phyloP scores from a whole-genome alignment of 2,329 filamentous ascomycete genomes.

The Ophiostoma australiae region DNA sequence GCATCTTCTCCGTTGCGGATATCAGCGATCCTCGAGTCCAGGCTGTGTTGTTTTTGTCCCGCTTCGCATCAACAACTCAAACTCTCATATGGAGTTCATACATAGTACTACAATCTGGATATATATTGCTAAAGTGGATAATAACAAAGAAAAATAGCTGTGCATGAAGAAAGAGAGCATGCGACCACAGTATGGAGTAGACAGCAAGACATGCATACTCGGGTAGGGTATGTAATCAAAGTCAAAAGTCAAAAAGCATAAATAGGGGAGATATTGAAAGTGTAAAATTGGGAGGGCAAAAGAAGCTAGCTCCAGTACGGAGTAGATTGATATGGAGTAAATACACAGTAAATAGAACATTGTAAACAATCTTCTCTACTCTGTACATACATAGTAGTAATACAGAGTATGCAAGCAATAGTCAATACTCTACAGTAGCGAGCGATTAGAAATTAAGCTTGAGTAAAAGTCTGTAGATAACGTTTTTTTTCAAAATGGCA shows the following conservation, averaged over 20 bases:
- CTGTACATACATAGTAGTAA: no score
- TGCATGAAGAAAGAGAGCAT: neutral
- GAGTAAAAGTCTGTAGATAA: neutral
- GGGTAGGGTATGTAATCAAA: neutral
- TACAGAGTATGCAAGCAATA: no score
- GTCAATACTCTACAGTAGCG: no score
- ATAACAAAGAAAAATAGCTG: neutral
- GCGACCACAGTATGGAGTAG: neutral
- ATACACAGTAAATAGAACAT: neutral
- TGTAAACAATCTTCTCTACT: no score
- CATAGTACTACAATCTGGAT: no score
- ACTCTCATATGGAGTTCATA: neutral
- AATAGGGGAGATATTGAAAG: neutral
- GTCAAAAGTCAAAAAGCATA: neutral
- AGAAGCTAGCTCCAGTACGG: constrained; percentile 2
- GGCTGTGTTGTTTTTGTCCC: neutral
- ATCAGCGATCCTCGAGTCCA: neutral
- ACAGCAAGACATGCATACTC: neutral
- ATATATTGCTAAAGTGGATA: neutral
- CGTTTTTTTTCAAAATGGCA: constrained; percentile 3
- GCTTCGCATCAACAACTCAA: neutral
- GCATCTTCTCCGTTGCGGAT: neutral
- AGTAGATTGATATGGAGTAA: neutral
- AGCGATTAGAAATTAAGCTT: neutral
- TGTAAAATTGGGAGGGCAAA: neutral